Evolutionary conservation across 2,329 filamentous ascomycete species (phyloP).

Genomic region (Fonsecaea monophora): DNA sequence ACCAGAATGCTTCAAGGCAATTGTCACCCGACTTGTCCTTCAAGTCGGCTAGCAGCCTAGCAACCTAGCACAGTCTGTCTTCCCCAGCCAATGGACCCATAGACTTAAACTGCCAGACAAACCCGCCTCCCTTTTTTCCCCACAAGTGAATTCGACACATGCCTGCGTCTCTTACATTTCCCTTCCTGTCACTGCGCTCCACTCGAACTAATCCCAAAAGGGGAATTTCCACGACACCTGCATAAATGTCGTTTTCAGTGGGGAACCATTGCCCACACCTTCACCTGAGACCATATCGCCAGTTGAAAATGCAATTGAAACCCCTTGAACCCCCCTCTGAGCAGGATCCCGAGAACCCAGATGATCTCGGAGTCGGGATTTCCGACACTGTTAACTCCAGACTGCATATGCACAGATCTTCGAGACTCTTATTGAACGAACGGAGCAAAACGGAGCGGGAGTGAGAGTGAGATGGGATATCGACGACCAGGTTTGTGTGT

Average conservation of each 20-base stretch:
- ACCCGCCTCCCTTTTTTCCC: neutral
- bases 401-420: neutral
- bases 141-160: neutral
- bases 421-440: neutral
- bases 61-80: neutral
- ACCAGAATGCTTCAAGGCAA: neutral
- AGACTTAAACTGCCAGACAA: neutral
- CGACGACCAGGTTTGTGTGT: neutral
- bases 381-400: neutral
- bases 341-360: neutral
- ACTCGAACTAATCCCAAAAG: neutral
- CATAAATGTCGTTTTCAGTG: neutral
- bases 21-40: neutral
- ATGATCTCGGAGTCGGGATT: neutral
- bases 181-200: neutral
- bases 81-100: neutral
- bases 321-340: neutral
- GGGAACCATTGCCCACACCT: neutral
- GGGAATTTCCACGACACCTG: neutral
- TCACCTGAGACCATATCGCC: neutral
- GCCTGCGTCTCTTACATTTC: neutral
- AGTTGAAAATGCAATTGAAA: neutral
- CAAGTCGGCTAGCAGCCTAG: neutral
- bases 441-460: neutral
- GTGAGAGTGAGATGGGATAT: neutral